These are phyloP conservation scores for Lagenidium sp. DNA, from an alignment of 352 stramenopile species.

Conservation along the genomic window DNA sequence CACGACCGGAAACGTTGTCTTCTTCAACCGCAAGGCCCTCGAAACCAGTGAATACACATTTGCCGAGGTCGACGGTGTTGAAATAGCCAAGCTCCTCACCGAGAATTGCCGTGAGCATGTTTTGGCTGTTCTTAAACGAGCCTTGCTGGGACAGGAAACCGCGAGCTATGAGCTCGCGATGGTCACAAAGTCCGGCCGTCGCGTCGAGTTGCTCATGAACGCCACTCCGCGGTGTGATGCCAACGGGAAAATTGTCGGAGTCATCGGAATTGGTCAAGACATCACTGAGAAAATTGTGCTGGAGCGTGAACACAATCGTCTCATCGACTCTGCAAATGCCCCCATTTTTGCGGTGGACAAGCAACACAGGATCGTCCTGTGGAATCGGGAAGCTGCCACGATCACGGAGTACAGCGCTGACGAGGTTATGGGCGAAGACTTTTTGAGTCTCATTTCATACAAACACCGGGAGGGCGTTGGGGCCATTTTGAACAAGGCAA, in stretches of 20 bases:
- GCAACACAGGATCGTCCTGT: conserved; percentile 79
- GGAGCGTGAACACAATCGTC: conserved; percentile 70
- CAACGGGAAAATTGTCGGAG: conserved; percentile 48
- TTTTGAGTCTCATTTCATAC: conserved; percentile 60
- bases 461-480: conserved; percentile 58
- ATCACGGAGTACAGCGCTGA: conserved; percentile 85
- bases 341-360: conserved; percentile 82
- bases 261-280: conserved; percentile 77
- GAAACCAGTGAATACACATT: conserved; percentile 84
- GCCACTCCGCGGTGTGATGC: conserved; percentile 59
- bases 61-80: conserved; percentile 80
- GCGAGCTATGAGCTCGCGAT: conserved; percentile 78
- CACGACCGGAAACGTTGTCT: conserved; percentile 38
- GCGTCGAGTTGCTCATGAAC: conserved; percentile 74
- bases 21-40: conserved; percentile 89
- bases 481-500: conserved; percentile 52
- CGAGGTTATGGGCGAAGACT: conserved; percentile 77
- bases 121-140: conserved; percentile 56
- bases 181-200: conserved; percentile 65
- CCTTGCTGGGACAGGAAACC: conserved; percentile 52
- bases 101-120: conserved; percentile 61
- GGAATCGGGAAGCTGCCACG: conserved; percentile 89
- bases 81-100: conserved; percentile 76
- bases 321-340: conserved; percentile 79
- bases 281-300: conserved; percentile 75